Percentiles rank a stretch among this genome's conserved stretches.
These are phyloP conservation scores for Wickerhamomyces sp. DNA, from an alignment of 1,139 yeast genomes.

Conservation along the genomic window DNA sequence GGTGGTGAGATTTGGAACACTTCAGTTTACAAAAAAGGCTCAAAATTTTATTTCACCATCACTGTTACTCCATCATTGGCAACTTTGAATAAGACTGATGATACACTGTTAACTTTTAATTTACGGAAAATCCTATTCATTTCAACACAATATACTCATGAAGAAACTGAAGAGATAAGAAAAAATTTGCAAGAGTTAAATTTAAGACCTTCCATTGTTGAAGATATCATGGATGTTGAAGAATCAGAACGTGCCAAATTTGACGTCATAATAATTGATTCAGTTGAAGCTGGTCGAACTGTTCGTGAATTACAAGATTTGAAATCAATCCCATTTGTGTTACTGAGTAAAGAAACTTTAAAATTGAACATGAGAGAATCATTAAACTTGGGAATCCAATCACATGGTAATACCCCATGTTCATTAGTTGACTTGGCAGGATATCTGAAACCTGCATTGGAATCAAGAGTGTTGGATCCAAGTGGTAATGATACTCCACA, in stretches of 20 bases:
- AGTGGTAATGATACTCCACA: conserved; percentile 79
- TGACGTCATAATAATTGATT: conserved; percentile 79
- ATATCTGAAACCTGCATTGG: conserved; percentile 78
- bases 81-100: conserved; percentile 67
- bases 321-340: conserved; percentile 76
- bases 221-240: conserved; percentile 36
- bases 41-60: conserved; percentile 77
- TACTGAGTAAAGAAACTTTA: conserved; percentile 71
- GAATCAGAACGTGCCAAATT: conserved; percentile 50
- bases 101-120: conserved; percentile 67
- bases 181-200: conserved; percentile 26
- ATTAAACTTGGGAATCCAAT: conserved; percentile 78
- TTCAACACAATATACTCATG: conserved; percentile 55
- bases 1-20: conserved; percentile 92
- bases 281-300: conserved; percentile 68
- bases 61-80: conserved; percentile 69
- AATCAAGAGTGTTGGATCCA: conserved; percentile 67
- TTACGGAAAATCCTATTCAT: conserved; percentile 67
- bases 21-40: conserved; percentile 73
- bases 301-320: conserved; percentile 67
- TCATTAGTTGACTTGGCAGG: conserved; percentile 77
- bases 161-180: conserved; percentile 43
- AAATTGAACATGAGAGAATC: conserved; percentile 77
- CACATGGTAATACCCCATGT: conserved; percentile 86
- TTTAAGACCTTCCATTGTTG: conserved; percentile 37